A percentile compares a stretch with the other conserved stretches of the same genome.
phyloP scores from a whole-genome alignment of 176 grass and related monocot species.

The Dendrocalamus sinicus region DNA sequence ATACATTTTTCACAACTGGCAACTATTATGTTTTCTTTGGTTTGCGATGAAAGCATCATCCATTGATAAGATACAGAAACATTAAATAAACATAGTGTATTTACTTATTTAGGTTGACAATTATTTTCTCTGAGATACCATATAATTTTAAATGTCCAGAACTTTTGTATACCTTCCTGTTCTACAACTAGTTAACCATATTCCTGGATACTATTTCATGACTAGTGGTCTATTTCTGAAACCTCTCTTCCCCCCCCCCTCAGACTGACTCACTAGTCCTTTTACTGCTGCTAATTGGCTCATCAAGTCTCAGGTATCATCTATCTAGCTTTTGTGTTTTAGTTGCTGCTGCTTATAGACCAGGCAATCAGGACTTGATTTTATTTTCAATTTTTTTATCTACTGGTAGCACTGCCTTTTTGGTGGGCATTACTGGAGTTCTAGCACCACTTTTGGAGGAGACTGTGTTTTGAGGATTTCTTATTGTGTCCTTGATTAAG shows the following conservation, averaged over 20 bases:
- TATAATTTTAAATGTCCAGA: constrained; percentile 3
- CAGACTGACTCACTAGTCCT: constrained; percentile 88
- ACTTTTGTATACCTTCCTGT: background rate
- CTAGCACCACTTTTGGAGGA: constrained; percentile 93
- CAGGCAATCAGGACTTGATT: constrained; percentile 24
- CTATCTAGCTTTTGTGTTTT: constrained; percentile 23
- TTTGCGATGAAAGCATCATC: background rate
- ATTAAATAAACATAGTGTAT: background rate
- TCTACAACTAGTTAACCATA: constrained; percentile 7
- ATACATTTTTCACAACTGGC: background rate
- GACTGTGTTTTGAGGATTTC: constrained; percentile 93
- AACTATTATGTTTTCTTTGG: background rate
- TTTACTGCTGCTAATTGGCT: constrained; percentile 90
- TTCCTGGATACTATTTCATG: background rate
- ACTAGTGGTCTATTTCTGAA: constrained; percentile 13
- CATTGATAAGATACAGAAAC: background rate
- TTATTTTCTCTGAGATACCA: background rate
- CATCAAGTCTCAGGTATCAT: constrained; percentile 79
- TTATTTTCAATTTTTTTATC: constrained; percentile 33
- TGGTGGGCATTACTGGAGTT: constrained; percentile 90
- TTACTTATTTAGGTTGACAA: background rate
- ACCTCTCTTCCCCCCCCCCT: constrained; percentile 1
- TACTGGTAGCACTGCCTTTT: constrained; percentile 74
- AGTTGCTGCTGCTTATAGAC: constrained; percentile 22
- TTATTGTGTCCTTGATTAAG: constrained; percentile 91